Percentiles rank a stretch among this genome's conserved stretches.
phyloP scores from a whole-genome alignment of 2,329 filamentous ascomycete genomes.

The Aspergillus sp. region DNA sequence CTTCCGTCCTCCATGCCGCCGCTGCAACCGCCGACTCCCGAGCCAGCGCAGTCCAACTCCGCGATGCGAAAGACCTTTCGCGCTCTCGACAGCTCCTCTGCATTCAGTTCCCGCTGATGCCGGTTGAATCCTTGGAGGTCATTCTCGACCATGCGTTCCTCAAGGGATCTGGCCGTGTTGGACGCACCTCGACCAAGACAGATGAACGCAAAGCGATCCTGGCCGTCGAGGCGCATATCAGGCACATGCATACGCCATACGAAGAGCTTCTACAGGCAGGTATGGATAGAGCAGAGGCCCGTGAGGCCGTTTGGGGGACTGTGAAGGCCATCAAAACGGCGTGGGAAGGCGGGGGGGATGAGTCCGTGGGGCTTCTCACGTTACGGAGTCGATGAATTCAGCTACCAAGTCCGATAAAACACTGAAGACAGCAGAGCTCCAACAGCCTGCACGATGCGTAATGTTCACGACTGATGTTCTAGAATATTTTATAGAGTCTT shows the following conservation, averaged over 20 bases:
- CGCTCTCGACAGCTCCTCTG: constrained; percentile 21
- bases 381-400: constrained; percentile 2
- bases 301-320: constrained; percentile 23
- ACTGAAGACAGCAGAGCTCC: too few relatives aligned
- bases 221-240: constrained; percentile 38
- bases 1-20: constrained; percentile 31
- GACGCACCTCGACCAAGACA: constrained; percentile 23
- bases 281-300: constrained; percentile 18
- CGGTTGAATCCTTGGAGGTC: constrained; percentile 20
- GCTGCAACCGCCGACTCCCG: constrained; percentile 34
- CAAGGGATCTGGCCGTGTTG: constrained; percentile 35
- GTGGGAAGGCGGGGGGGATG: constrained; percentile 20
- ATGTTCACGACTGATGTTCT: too few relatives aligned
- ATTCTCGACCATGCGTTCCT: constrained; percentile 34
- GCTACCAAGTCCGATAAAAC: too few relatives aligned
- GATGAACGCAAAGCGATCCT: constrained; percentile 30
- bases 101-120: constrained; percentile 33
- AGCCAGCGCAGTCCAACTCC: constrained; percentile 30
- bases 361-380: constrained; percentile 1
- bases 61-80: constrained; percentile 24
- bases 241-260: constrained; percentile 36
- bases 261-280: constrained; percentile 26
- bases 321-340: constrained; percentile 21
- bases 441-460: too few relatives aligned
- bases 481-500: too few relatives aligned